Base-by-base conservation (phyloP, 257 asterid species). In the Scutellaria minor region DNA sequence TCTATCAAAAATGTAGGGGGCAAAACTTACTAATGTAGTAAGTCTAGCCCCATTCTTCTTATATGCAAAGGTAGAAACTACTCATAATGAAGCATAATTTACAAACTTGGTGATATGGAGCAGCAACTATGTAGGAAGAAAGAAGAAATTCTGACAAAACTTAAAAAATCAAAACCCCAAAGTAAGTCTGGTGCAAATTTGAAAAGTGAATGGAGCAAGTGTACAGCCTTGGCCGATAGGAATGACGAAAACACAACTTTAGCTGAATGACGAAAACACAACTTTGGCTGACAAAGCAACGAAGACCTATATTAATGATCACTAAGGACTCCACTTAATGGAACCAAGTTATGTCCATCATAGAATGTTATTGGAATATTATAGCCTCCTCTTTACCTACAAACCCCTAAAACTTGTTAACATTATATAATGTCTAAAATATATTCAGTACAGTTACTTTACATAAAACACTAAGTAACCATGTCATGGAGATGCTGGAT, bases 401-500 rank as follows among this genome's bases (percentile, higher is more conserved):
- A 66, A 48, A 15, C 12, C 70, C 78, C 58, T 27, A 22, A 52
- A 27, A 66, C 50, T 55, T 65, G 46, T 54, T 54, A 24, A 54
- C 57, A 42, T 54, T 46, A 54, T 56, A 11, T 48, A 15, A 13
- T 50, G 12, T 5, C 3, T 31, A 15, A 15, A 12, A 9, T 47
- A 14, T 35, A 47, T 71, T 15, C 50, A 24, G 35, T n/a, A 31
- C 66, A 15, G 69, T 54, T 44, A 71, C n/a, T 1, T 35, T 13
- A 15, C 22, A 4, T 14, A 37, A 59, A 35, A 59, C 8, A 56
- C 14, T 35, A 11, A 59, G 22, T 31, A 59, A 59, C 47, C 42
- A 35, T 37, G 8, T 6, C 10, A n/a, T 59, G 66, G 48, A 59
- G 44, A 24, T 20, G 61, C 31, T 22, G 39, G 14, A 55, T 12